Conservation (phyloP, 352 stramenopile species). For the Globisporangium spinosum region DNA sequence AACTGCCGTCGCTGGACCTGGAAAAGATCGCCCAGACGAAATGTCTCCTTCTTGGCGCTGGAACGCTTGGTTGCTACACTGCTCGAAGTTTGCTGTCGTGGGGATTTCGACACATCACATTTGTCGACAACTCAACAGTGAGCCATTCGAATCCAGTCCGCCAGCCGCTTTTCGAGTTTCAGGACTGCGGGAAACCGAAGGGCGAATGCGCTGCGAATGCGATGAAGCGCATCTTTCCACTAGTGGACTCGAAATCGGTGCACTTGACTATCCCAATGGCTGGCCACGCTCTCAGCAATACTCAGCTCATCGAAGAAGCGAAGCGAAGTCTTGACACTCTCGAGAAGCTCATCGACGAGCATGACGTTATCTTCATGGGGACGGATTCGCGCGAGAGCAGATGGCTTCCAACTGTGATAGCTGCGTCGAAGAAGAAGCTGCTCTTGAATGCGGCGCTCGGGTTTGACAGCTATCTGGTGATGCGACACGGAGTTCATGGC, state of each 20-base stretch:
- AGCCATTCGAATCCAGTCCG: slow-evolving; percentile 98
- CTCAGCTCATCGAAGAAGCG: slow-evolving; percentile 55
- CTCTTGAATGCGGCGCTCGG: slow-evolving; percentile 79
- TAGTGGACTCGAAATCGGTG: slow-evolving; percentile 85
- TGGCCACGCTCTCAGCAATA: slow-evolving; percentile 87
- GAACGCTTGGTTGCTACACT: slow-evolving; percentile 97
- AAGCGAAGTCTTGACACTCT: slow-evolving; percentile 74
- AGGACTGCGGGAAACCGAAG: slow-evolving; percentile 94
- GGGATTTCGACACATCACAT: slow-evolving; percentile 96
- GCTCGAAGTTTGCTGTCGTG: slow-evolving; percentile 94
- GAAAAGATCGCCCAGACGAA: slow-evolving; percentile 88
- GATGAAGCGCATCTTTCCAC: slow-evolving; percentile 91
- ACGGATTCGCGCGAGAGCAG: slow-evolving; percentile 98
- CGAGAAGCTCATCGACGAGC: slow-evolving; percentile 86
- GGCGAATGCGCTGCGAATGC: slow-evolving; percentile 91
- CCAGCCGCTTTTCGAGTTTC: slow-evolving; percentile 94
- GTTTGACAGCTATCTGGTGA: slow-evolving; percentile 98
- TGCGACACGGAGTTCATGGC: slow-evolving; percentile 90
- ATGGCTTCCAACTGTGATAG: slow-evolving; percentile 97
- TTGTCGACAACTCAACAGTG: slow-evolving; percentile 97
- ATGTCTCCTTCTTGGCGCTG: slow-evolving; percentile 94
- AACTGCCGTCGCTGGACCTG: slow-evolving; percentile 93
- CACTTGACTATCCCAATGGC: slow-evolving; percentile 98
- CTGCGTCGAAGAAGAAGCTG: slow-evolving; percentile 89
- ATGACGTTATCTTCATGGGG: slow-evolving; percentile 96